phyloP scores from a whole-genome alignment of 306 rosid species.

The Quercus gilva region DNA sequence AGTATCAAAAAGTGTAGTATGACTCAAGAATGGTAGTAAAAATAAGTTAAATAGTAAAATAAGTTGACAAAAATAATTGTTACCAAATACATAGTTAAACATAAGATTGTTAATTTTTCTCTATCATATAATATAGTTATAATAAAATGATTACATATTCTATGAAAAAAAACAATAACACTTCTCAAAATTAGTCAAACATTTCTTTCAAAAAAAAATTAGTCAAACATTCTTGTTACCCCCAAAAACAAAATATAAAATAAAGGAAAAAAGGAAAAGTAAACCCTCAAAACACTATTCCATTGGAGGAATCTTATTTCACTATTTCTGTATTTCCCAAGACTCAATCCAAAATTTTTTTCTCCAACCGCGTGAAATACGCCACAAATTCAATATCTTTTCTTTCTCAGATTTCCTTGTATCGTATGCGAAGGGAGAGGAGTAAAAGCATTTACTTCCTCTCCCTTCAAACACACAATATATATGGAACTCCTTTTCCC shows the following conservation, averaged over 20 bases:
- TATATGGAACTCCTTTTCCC: neutral
- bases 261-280: neutral
- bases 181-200: no score
- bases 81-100: fast-evolving
- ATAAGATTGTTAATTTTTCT: no score
- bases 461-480: neutral
- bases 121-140: no score
- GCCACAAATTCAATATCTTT: neutral
- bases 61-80: no score
- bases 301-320: neutral
- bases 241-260: neutral
- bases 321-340: no score
- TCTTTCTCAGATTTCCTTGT: neutral
- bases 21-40: fast-evolving
- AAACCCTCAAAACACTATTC: neutral
- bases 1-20: fast-evolving
- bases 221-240: no score
- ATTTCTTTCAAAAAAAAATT: no score
- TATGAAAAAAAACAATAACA: no score
- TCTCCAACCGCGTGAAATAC: slow-evolving; percentile 31
- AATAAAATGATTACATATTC: no score
- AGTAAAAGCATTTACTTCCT: no score
- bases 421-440: no score
- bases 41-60: no score
- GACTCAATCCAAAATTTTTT: neutral